These are phyloP conservation scores for Calonectria multiphialidica DNA, from an alignment of 2,329 filamentous ascomycete genomes.

Conservation along the genomic window DNA sequence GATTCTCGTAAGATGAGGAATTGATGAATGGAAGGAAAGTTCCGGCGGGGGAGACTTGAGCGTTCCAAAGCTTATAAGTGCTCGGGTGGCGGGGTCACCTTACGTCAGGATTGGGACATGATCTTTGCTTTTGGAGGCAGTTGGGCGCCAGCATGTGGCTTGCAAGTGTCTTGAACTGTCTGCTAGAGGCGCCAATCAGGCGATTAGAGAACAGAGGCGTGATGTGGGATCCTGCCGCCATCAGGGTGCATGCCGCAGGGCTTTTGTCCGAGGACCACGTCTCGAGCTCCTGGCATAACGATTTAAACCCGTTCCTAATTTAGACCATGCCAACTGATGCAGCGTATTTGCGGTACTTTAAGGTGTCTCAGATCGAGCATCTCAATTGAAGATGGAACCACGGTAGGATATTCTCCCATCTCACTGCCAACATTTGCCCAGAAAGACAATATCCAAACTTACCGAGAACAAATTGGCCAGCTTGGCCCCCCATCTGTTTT, in stretches of 20 bases:
- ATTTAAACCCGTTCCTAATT: background rate
- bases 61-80: constrained; percentile 25
- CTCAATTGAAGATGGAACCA: no score
- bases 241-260: constrained; percentile 27
- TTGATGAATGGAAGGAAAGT: background rate
- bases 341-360: background rate
- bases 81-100: constrained; percentile 11
- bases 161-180: constrained; percentile 10
- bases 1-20: background rate
- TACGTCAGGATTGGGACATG: constrained; percentile 22
- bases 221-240: constrained; percentile 24
- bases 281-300: background rate
- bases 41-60: constrained; percentile 1
- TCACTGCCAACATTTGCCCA: background rate
- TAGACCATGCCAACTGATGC: background rate
- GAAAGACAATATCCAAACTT: background rate
- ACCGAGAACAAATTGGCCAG: background rate
- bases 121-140: constrained; percentile 9
- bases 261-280: background rate
- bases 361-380: background rate
- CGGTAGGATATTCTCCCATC: background rate
- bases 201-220: constrained; percentile 24
- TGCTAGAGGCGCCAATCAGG: constrained; percentile 32
- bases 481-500: background rate
- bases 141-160: constrained; percentile 7